Evolutionary conservation across 495 filamentous ascomycete genomes (phyloP).

Genomic region (Neurospora sp.): DNA sequence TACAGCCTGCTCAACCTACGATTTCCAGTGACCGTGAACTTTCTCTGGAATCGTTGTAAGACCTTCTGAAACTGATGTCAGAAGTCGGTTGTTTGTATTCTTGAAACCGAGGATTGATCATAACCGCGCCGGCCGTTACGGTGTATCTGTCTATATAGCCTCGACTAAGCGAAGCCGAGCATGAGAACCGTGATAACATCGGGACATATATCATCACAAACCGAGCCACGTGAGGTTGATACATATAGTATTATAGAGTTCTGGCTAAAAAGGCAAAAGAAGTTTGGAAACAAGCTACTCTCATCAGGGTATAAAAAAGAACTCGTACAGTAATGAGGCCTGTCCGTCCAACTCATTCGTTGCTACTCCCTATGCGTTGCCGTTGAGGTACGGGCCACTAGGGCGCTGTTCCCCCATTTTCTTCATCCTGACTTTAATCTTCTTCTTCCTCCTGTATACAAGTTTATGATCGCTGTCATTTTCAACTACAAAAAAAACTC

Average conservation of each 20-base stretch:
- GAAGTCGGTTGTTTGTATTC: no score
- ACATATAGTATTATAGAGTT: neutral
- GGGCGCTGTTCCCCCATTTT: neutral
- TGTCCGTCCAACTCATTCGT: neutral
- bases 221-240: neutral
- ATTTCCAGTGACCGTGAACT: neutral
- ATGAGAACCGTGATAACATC: neutral
- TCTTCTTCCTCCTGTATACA: neutral
- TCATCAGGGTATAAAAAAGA: neutral
- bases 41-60: neutral
- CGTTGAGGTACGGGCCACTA: neutral
- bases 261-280: neutral
- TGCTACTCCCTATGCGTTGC: neutral
- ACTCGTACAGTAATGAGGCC: neutral
- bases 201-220: neutral
- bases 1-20: neutral
- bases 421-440: neutral
- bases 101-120: neutral
- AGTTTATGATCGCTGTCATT: neutral
- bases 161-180: neutral
- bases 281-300: neutral
- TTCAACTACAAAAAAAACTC: neutral
- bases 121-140: neutral
- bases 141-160: neutral
- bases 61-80: neutral